These are phyloP conservation scores for Oenanthe sinensis DNA, from an alignment of 129 eudicot genomes.

Conservation along the genomic window DNA sequence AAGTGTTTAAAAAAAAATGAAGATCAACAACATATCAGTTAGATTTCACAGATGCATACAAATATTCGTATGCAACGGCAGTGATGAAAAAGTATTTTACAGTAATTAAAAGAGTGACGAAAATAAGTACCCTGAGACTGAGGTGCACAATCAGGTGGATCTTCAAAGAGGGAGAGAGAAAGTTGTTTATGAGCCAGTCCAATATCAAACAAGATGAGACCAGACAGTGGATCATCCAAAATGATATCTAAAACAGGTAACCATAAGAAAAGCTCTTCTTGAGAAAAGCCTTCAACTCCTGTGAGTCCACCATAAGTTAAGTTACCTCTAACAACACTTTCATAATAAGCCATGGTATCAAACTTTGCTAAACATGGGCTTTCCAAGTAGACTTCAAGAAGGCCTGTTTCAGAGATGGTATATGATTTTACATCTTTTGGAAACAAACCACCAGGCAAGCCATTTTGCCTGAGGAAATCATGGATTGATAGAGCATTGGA, in stretches of 20 bases:
- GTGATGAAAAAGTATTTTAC: background rate
- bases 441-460: conserved; percentile 60
- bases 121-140: conserved; percentile 16
- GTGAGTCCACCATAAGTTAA: conserved; percentile 55
- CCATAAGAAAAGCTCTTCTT: conserved; percentile 73
- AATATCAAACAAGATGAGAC: conserved; percentile 65
- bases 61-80: background rate
- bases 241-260: conserved; percentile 62
- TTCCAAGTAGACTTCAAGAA: conserved; percentile 42
- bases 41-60: too few species aligned
- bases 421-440: conserved; percentile 55
- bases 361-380: conserved; percentile 59
- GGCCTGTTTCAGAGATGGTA: conserved; percentile 39
- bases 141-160: conserved; percentile 62
- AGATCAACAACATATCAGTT: too few species aligned
- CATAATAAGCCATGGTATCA: conserved; percentile 59
- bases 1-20: too few species aligned
- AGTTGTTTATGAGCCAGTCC: conserved; percentile 68
- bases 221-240: conserved; percentile 55
- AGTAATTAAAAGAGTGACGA: background rate
- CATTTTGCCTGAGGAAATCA: conserved; percentile 54
- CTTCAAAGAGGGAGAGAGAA: conserved; percentile 73
- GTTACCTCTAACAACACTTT: conserved; percentile 68
- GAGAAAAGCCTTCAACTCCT: conserved; percentile 68
- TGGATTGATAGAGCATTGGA: conserved; percentile 29